phyloP scores from a whole-genome alignment of 1,284 basidiomycete genomes.

The Moesziomyces antarcticus region DNA sequence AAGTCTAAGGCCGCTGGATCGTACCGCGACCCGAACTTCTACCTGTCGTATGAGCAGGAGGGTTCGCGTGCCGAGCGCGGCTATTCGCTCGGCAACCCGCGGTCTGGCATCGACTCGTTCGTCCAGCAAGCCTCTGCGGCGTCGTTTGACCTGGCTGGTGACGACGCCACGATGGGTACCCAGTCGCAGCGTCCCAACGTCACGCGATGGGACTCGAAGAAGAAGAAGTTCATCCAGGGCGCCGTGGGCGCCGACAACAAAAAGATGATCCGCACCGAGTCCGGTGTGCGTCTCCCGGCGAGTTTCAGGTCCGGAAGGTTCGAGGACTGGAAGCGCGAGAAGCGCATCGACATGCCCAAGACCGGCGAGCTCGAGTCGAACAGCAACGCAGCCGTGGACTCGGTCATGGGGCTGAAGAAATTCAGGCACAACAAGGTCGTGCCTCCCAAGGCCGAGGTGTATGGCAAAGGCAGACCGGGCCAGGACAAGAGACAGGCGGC shows the following conservation, averaged over 20 bases:
- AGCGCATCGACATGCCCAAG: constrained; percentile 77
- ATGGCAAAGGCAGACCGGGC: constrained; percentile 48
- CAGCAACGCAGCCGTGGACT: constrained; percentile 12
- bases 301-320: constrained; percentile 92
- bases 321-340: constrained; percentile 91
- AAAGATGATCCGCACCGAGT: constrained; percentile 93
- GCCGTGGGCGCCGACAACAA: constrained; percentile 89
- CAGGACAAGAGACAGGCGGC: constrained; percentile 45
- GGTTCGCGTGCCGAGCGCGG: constrained; percentile 88
- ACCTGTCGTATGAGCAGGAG: constrained; percentile 89
- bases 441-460: constrained; percentile 46
- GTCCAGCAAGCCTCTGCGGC: constrained; percentile 82
- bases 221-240: constrained; percentile 91
- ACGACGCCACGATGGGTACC: constrained; percentile 72
- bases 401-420: constrained; percentile 39
- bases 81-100: constrained; percentile 47
- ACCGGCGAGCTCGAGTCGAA: constrained; percentile 79
- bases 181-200: constrained; percentile 69
- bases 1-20: constrained; percentile 45
- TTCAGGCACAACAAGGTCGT: constrained; percentile 55
- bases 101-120: constrained; percentile 79
- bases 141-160: constrained; percentile 82
- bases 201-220: constrained; percentile 92
- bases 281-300: constrained; percentile 89
- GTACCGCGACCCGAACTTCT: constrained; percentile 86